Conservation (phyloP, 2,329 filamentous ascomycete species). For the Phyllosticta paracitricarpa region DNA sequence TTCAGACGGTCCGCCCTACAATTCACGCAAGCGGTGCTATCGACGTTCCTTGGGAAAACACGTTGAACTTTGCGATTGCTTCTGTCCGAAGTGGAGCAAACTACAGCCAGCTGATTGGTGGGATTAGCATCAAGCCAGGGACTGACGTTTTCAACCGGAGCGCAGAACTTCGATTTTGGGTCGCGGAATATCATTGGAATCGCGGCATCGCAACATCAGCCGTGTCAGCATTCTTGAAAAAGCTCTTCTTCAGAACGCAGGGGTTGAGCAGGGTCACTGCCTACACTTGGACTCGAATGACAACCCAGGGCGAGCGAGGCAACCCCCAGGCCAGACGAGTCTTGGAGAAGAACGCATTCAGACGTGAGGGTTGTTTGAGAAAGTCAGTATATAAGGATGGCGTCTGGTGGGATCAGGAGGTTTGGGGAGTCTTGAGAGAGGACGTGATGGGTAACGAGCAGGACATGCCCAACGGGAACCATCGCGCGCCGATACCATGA, state of each 20-base stretch:
- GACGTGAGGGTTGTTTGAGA: slow-evolving; percentile 26
- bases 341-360: slow-evolving; percentile 30
- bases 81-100: background rate
- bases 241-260: slow-evolving; percentile 24
- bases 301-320: background rate
- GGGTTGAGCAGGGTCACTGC: slow-evolving; percentile 19
- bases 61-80: slow-evolving; percentile 5
- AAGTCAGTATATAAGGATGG: slow-evolving; percentile 27
- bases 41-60: background rate
- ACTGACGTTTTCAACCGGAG: slow-evolving; percentile 25
- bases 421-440: slow-evolving; percentile 26
- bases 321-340: slow-evolving; percentile 28
- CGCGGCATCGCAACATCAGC: slow-evolving; percentile 24
- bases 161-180: slow-evolving; percentile 35
- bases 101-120: slow-evolving; percentile 21
- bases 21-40: slow-evolving; percentile 16
- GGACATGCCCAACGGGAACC: background rate
- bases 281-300: background rate
- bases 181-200: slow-evolving; percentile 28
- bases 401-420: slow-evolving; percentile 20
- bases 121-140: slow-evolving; percentile 29
- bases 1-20: slow-evolving; percentile 6
- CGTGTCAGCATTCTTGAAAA: slow-evolving; percentile 24
- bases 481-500: too few relatives aligned
- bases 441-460: slow-evolving; percentile 9